Evolutionary conservation across 352 stramenopile species (phyloP).

Genomic region (Phytophthora capsici): DNA sequence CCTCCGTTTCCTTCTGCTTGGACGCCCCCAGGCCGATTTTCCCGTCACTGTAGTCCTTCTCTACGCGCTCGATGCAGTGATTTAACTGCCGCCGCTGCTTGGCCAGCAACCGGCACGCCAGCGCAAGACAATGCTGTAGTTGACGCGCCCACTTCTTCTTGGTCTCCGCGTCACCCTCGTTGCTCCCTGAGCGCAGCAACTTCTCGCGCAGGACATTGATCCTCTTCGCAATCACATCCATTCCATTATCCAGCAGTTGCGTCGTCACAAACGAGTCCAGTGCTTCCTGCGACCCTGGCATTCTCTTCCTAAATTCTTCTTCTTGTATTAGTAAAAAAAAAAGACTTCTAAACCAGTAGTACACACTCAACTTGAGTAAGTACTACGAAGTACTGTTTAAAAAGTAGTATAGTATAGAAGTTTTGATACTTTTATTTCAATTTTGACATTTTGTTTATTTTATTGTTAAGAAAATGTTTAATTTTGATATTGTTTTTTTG

Average conservation of each 20-base stretch:
- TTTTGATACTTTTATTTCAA: too few relatives aligned
- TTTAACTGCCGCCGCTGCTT: constrained; percentile 61
- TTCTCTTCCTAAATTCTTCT: neutral
- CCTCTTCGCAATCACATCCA: constrained; percentile 69
- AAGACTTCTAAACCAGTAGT: too few relatives aligned
- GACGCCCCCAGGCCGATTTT: constrained; percentile 32
- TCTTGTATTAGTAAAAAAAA: neutral
- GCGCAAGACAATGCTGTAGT: constrained; percentile 69
- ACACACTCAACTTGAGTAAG: too few relatives aligned
- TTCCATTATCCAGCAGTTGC: constrained; percentile 83
- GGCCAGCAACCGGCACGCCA: constrained; percentile 62
- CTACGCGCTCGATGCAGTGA: constrained; percentile 58
- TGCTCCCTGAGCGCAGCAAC: constrained; percentile 38
- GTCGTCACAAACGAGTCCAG: constrained; percentile 75
- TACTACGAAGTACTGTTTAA: too few relatives aligned
- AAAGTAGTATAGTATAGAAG: too few relatives aligned
- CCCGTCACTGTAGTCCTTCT: constrained; percentile 55
- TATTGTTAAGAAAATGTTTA: too few relatives aligned
- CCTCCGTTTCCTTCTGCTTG: constrained; percentile 31
- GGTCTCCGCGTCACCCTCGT: constrained; percentile 29
- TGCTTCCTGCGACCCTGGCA: constrained; percentile 51
- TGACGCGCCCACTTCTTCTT: constrained; percentile 59
- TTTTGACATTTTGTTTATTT: too few relatives aligned
- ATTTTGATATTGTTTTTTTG: too few relatives aligned
- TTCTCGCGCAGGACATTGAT: constrained; percentile 72